phyloP scores from a whole-genome alignment of 2,329 filamentous ascomycete genomes.

The Simplicillium aogashimaense region DNA sequence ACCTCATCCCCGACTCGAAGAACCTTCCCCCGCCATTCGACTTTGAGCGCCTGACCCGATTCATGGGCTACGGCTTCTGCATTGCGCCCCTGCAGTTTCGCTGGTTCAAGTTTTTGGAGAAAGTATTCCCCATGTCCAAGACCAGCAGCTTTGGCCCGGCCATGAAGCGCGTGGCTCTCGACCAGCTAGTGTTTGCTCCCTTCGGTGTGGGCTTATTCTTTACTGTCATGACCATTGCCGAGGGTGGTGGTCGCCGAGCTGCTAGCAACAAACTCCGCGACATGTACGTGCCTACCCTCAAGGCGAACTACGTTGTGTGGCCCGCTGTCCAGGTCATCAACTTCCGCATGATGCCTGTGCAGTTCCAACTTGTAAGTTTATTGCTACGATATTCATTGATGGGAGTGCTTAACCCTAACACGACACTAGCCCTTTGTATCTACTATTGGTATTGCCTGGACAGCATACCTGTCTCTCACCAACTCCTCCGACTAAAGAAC shows the following conservation, averaged over 20 bases:
- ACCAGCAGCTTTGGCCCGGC: conserved; percentile 63
- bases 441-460: conserved; percentile 93
- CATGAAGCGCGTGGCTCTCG: conserved; percentile 81
- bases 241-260: conserved; percentile 77
- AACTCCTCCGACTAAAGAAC: conserved; percentile 67
- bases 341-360: conserved; percentile 88
- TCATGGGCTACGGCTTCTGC: conserved; percentile 94
- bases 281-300: conserved; percentile 87
- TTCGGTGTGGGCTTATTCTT: conserved; percentile 84
- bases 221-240: conserved; percentile 89
- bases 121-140: conserved; percentile 77
- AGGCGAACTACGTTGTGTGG: conserved; percentile 94
- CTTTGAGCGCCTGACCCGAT: conserved; percentile 86
- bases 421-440: conserved; percentile 79
- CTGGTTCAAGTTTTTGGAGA: conserved; percentile 84
- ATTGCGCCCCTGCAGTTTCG: conserved; percentile 94
- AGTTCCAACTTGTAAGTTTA: conserved; percentile 82
- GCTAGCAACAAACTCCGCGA: conserved; percentile 79
- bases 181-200: conserved; percentile 89
- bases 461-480: conserved; percentile 85
- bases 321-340: conserved; percentile 94
- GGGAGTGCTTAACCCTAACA: neutral
- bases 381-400: conserved; percentile 1
- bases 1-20: conserved; percentile 56
- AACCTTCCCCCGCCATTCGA: conserved; percentile 76